A percentile compares a stretch with the other conserved stretches of the same genome.
These are phyloP conservation scores for Coffea eugenioides DNA, from an alignment of 257 asterid genomes.

Conservation along the genomic window DNA sequence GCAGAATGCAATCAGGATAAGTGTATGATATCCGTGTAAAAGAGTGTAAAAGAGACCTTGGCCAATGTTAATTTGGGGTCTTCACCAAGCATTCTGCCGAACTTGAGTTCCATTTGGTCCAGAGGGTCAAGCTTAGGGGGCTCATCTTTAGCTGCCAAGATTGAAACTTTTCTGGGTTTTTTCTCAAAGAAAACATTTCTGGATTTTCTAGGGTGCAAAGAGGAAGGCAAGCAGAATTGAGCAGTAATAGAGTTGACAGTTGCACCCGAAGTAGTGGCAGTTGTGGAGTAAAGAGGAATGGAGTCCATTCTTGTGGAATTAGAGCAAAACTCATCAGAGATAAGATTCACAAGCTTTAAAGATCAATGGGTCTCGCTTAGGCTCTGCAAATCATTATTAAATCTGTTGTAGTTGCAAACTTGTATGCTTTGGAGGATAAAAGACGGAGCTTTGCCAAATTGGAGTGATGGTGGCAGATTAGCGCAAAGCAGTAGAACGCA, in stretches of 20 bases:
- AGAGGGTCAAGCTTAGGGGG: constrained; percentile 58
- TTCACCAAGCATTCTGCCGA: constrained; percentile 90
- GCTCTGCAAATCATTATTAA: not conserved
- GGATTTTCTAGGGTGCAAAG: constrained; percentile 26
- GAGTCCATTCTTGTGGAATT: constrained; percentile 51
- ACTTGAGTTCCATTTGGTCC: constrained; percentile 93
- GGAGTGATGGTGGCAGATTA: not conserved
- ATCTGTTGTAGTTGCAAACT: not conserved
- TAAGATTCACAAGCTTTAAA: constrained; percentile 15
- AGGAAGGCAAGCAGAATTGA: constrained; percentile 39
- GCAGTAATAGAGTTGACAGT: constrained; percentile 28
- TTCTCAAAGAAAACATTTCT: constrained; percentile 34
- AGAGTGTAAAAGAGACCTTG: constrained; percentile 48
- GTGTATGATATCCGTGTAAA: not conserved
- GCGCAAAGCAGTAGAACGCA: not conserved
- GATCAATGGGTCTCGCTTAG: constrained; percentile 8
- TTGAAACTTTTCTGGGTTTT: constrained; percentile 45
- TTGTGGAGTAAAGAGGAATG: constrained; percentile 44
- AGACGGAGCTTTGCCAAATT: not conserved
- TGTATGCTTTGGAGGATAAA: not conserved
- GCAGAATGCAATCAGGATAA: not conserved
- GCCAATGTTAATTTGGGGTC: constrained; percentile 92
- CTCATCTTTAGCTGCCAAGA: constrained; percentile 69
- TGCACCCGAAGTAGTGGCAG: constrained; percentile 26
- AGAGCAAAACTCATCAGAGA: constrained; percentile 35